Percentiles rank a stretch among this genome's conserved stretches.
phyloP scores from a whole-genome alignment of 441 rosid species.

The Arabidopsis lyrata region DNA sequence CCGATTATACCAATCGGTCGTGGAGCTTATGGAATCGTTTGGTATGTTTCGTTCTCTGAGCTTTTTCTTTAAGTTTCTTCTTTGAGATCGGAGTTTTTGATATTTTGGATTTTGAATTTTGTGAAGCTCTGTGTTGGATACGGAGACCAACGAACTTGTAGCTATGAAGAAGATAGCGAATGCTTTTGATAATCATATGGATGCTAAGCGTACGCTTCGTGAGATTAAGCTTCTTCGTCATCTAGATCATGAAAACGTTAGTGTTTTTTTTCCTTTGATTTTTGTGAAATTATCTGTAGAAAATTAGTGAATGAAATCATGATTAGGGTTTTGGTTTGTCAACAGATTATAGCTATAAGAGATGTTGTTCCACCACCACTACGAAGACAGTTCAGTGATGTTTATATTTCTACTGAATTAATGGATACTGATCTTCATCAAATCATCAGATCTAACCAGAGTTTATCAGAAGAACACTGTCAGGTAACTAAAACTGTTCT shows the following conservation, averaged over 20 bases:
- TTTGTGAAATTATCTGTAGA: conserved; percentile 2
- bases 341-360: conserved; percentile 79
- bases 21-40: conserved; percentile 96
- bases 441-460: conserved; percentile 89
- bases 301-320: neutral
- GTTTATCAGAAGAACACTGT: conserved; percentile 91
- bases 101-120: neutral
- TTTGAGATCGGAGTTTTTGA: neutral
- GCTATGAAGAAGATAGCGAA: conserved; percentile 97
- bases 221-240: conserved; percentile 97
- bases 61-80: neutral
- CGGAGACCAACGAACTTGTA: conserved; percentile 88
- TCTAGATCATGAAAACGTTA: conserved; percentile 93
- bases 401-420: conserved; percentile 82
- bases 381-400: conserved; percentile 81
- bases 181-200: conserved; percentile 96
- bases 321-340: neutral
- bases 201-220: conserved; percentile 97
- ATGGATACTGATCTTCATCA: conserved; percentile 99
- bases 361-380: conserved; percentile 98
- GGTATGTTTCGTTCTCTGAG: conserved; percentile 52
- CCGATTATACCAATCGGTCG: conserved; percentile 97
- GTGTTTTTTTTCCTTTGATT: neutral
- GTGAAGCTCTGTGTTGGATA: conserved; percentile 85
- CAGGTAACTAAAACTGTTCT: conserved; percentile 61